Evolutionary conservation across 1,284 basidiomycete genomes (phyloP).

Genomic region (Cutaneotrichosporon curvatum): DNA sequence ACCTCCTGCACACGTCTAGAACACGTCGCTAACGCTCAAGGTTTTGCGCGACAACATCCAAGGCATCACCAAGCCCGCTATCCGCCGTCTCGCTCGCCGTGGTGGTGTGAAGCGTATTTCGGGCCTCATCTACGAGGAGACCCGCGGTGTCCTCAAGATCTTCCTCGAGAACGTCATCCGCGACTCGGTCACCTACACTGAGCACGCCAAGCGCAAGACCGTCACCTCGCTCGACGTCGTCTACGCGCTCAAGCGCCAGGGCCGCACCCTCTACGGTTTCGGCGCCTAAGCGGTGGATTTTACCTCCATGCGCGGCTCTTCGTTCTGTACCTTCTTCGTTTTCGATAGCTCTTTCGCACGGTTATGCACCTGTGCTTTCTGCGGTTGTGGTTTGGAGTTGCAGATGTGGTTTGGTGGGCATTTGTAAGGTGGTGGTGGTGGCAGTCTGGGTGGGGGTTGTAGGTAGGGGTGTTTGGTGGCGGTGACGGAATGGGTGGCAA

Average conservation of each 20-base stretch:
- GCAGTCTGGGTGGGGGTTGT: no score
- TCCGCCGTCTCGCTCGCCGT: slow-evolving; percentile 87
- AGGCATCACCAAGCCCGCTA: slow-evolving; percentile 81
- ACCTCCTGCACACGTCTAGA: not conserved
- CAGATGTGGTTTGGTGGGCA: no score
- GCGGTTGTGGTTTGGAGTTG: not conserved
- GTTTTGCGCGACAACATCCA: slow-evolving; percentile 76
- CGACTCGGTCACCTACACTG: slow-evolving; percentile 82
- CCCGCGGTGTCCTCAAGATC: slow-evolving; percentile 74
- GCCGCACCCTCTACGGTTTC: slow-evolving; percentile 80
- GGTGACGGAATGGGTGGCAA: no score
- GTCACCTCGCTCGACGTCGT: slow-evolving; percentile 73
- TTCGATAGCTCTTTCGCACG: no score
- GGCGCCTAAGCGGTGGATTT: slow-evolving; percentile 54
- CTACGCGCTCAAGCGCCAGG: slow-evolving; percentile 86
- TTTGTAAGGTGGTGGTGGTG: no score
- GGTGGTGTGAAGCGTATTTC: slow-evolving; percentile 95
- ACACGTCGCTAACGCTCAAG: not conserved
- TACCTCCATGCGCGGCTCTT: not conserved
- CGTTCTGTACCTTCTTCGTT: no score
- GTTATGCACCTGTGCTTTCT: not conserved
- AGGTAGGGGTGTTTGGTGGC: no score
- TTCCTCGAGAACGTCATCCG: slow-evolving; percentile 67
- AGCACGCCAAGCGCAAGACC: slow-evolving; percentile 88
- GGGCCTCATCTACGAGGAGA: slow-evolving; percentile 88